Evolutionary conservation across 805 yeast genomes (phyloP), one percentile per base, ranked within the genome.

Genomic region (Millerago galiae): DNA sequence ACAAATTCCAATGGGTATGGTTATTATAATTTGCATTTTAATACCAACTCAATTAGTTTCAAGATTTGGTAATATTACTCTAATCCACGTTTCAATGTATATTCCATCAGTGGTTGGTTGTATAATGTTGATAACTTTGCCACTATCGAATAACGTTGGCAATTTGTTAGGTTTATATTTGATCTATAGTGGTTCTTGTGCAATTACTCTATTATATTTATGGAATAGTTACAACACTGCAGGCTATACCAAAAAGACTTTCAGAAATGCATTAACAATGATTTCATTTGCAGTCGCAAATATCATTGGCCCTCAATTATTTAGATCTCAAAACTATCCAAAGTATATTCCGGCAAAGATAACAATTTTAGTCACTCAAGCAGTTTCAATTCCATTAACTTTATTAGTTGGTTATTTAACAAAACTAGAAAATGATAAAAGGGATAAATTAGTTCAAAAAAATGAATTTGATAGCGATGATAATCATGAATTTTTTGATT

Each of bases 301-400:
- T 58, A 63, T 82, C 44, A 63, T 77, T 39, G 85, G 83, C 0
- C 84, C 87, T 1, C 83, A 79, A 50, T 61, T 77, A 48, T 79
- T 79, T 59, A 70, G 72, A 48, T 63, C 66, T 0, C 48, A 60
- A 9, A 63, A 71, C 42, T 67, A 70, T 25, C 84, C 83, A 14
- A 55, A 60, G 13, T 80, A 79, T 48, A 62, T 60, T 5, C 76
- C 80, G 10, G 86, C 84, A 3, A 77, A 77, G 51, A 70, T 75
- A 30, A 71, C 78, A 0, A 63, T 78, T 36, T 59, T 79, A 43
- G 77, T 68, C 0, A 70, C 81, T 1, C 74, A 74, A 44, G 60
- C 67, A 31, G 71, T 66, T 3, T 66, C 72, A 48, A 60, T 66
- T 34, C 74, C 72, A 11, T 50, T 67, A 37, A 64, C 67, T 31